These are phyloP conservation scores for Phytophthora idaei DNA, from an alignment of 352 stramenopile species.

Conservation along the genomic window DNA sequence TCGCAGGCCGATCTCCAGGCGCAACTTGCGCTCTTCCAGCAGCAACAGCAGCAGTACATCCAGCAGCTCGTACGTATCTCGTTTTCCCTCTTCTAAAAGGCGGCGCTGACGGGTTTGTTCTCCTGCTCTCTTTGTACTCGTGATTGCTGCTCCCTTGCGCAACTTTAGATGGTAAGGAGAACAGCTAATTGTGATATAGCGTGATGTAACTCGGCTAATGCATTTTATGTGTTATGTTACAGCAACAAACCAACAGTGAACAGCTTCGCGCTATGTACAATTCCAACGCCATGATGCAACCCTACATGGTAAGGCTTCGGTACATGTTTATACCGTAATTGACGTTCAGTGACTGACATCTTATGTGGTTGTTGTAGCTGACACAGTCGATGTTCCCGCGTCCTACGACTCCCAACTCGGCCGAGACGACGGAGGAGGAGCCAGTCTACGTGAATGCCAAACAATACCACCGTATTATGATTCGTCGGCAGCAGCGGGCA, in stretches of 20 bases:
- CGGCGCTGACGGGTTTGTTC: slow-evolving; percentile 18
- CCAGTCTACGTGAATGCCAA: slow-evolving; percentile 92
- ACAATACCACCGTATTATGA: slow-evolving; percentile 92
- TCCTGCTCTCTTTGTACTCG: background rate
- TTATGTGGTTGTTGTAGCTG: slow-evolving; percentile 35
- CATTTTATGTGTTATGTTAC: slow-evolving; percentile 13
- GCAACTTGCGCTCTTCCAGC: slow-evolving; percentile 61
- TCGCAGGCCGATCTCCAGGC: slow-evolving; percentile 49
- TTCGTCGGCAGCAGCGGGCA: slow-evolving; percentile 83
- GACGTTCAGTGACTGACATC: background rate
- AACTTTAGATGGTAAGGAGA: slow-evolving; percentile 42
- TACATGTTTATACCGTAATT: background rate
- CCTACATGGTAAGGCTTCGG: slow-evolving; percentile 68
- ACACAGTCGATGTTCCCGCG: slow-evolving; percentile 74
- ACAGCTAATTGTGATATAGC: background rate
- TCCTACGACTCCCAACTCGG: slow-evolving; percentile 46
- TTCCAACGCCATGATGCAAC: slow-evolving; percentile 84
- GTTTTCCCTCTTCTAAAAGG: background rate
- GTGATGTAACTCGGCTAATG: background rate
- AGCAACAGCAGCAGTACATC: slow-evolving; percentile 69
- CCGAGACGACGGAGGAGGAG: slow-evolving; percentile 79
- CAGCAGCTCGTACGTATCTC: slow-evolving; percentile 47
- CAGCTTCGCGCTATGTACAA: slow-evolving; percentile 85
- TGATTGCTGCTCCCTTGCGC: slow-evolving; percentile 1
- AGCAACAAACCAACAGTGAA: slow-evolving; percentile 76